phyloP scores from a whole-genome alignment of 2,329 filamentous ascomycete genomes.

The Ophiosphaerella korrae region DNA sequence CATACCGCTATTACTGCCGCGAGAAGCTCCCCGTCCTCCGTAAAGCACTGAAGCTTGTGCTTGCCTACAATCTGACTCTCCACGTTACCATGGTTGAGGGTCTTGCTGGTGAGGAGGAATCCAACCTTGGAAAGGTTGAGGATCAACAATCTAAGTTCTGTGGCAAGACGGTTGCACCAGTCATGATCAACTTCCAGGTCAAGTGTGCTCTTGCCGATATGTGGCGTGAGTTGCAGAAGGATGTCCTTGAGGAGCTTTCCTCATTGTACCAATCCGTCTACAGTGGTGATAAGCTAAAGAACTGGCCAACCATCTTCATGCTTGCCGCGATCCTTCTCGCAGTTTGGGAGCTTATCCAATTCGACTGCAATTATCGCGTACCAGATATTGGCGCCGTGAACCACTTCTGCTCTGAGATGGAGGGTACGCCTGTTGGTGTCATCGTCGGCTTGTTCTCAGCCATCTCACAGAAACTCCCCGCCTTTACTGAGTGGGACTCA shows the following conservation, averaged over 20 bases:
- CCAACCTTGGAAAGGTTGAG: conserved; percentile 80
- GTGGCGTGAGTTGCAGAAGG: conserved; percentile 97
- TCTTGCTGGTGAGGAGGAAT: conserved; percentile 79
- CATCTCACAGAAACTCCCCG: conserved; percentile 93
- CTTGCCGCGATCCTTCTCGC: conserved; percentile 88
- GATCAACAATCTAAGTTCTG: conserved; percentile 85
- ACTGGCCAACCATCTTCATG: conserved; percentile 99
- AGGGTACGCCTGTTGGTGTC: conserved; percentile 91
- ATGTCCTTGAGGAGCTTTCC: conserved; percentile 92
- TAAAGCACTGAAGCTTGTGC: conserved; percentile 91
- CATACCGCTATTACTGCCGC: conserved; percentile 89
- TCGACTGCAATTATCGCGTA: conserved; percentile 94
- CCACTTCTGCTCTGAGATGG: conserved; percentile 97
- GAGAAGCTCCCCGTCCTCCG: conserved; percentile 88
- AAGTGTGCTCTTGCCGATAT: conserved; percentile 96
- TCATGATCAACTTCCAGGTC: conserved; percentile 99
- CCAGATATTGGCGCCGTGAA: conserved; percentile 82
- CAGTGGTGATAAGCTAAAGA: conserved; percentile 95
- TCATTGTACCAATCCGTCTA: conserved; percentile 95
- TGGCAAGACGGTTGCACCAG: conserved; percentile 88
- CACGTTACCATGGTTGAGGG: conserved; percentile 95
- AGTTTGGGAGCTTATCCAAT: conserved; percentile 99
- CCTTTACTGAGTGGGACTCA: conserved; percentile 93
- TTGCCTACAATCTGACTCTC: conserved; percentile 93
- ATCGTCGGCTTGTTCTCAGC: conserved; percentile 97